These are phyloP conservation scores for Geotrichum fermentans DNA, from an alignment of 1,139 yeast genomes.

Conservation along the genomic window DNA sequence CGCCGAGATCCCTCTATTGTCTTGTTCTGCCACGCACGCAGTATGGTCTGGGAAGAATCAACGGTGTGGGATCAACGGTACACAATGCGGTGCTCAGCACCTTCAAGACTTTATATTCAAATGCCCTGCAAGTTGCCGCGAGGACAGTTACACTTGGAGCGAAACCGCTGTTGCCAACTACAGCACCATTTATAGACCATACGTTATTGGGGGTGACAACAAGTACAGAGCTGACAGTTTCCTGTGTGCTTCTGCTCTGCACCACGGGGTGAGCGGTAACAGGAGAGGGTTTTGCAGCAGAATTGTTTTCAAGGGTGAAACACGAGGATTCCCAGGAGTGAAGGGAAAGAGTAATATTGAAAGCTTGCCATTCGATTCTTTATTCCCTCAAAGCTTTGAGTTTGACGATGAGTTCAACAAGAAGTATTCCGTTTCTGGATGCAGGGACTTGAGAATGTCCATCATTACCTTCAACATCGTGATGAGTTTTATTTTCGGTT, in stretches of 20 bases:
- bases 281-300: slow-evolving; percentile 77
- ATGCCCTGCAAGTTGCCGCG: slow-evolving; percentile 86
- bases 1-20: slow-evolving; percentile 24
- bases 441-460: slow-evolving; percentile 61
- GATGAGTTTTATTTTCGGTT: slow-evolving; percentile 52
- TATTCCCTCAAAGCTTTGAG: slow-evolving; percentile 68
- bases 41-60: slow-evolving; percentile 71
- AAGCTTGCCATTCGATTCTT: slow-evolving; percentile 61
- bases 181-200: slow-evolving; percentile 64
- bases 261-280: slow-evolving; percentile 74
- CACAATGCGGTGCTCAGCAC: slow-evolving; percentile 45
- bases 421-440: slow-evolving; percentile 41
- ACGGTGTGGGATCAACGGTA: slow-evolving; percentile 69
- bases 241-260: slow-evolving; percentile 87
- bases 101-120: slow-evolving; percentile 53
- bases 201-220: slow-evolving; percentile 65
- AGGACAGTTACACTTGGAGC: slow-evolving; percentile 72
- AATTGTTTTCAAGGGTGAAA: slow-evolving; percentile 54
- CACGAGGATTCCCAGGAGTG: slow-evolving; percentile 50
- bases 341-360: slow-evolving; percentile 36
- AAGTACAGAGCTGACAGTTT: slow-evolving; percentile 83
- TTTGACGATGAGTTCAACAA: slow-evolving; percentile 42
- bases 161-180: slow-evolving; percentile 71
- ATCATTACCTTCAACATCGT: slow-evolving; percentile 56
- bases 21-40: slow-evolving; percentile 35